A percentile compares a stretch with the other conserved stretches of the same genome.
phyloP scores from a whole-genome alignment of 768 basidiomycete species.

The Podaxis mareebaensis region DNA sequence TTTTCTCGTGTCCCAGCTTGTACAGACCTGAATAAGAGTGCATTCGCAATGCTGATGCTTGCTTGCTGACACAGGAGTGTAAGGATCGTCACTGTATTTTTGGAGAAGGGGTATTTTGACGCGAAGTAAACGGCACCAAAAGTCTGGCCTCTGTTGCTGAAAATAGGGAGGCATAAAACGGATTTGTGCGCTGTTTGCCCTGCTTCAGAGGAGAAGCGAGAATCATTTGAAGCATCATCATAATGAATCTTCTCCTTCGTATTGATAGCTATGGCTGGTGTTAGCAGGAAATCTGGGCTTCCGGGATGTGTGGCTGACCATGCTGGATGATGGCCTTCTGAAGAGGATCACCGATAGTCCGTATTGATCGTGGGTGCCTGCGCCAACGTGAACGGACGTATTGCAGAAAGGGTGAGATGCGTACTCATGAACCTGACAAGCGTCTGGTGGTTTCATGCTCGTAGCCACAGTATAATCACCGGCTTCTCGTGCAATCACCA shows the following conservation, averaged over 20 bases:
- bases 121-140: constrained; percentile 72
- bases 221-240: constrained; percentile 63
- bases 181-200: constrained; percentile 60
- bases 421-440: constrained; percentile 70
- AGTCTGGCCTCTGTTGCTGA: constrained; percentile 74
- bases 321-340: constrained; percentile 69
- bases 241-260: constrained; percentile 61
- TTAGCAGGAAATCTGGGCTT: constrained; percentile 3
- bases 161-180: constrained; percentile 69
- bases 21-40: constrained; percentile 72
- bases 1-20: constrained; percentile 75
- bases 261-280: constrained; percentile 50
- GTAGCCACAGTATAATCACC: constrained; percentile 74
- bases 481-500: constrained; percentile 67
- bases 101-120: constrained; percentile 64
- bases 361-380: constrained; percentile 62
- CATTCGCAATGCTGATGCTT: constrained; percentile 74
- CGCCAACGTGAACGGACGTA: background rate
- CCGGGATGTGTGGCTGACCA: constrained; percentile 40
- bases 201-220: constrained; percentile 70
- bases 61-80: constrained; percentile 73
- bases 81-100: constrained; percentile 58
- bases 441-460: constrained; percentile 58
- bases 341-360: constrained; percentile 59
- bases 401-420: constrained; percentile 24